Conservation (phyloP, 2,329 filamentous ascomycete genomes). For the Neofusicoccum ribis region DNA sequence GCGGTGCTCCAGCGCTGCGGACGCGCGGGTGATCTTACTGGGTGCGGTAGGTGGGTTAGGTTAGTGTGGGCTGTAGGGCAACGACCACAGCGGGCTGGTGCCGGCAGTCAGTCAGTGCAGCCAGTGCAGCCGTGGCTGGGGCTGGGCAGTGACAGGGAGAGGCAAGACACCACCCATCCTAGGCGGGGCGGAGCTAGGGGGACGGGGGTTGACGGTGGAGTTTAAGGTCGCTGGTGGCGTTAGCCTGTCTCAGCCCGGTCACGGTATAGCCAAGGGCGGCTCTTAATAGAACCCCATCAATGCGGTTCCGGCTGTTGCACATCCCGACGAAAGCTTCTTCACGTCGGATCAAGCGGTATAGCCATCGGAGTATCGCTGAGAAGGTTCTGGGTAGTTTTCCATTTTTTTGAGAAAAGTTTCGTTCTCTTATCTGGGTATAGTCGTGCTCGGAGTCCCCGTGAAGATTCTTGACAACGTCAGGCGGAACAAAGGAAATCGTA, state of each 20-base stretch:
- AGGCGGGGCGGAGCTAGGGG: not conserved
- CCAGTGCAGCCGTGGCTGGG: not conserved
- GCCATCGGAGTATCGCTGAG: not conserved
- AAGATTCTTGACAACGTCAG: not conserved
- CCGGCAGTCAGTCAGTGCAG: not conserved
- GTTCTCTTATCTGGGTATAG: not conserved
- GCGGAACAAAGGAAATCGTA: not conserved
- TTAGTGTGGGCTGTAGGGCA: not conserved
- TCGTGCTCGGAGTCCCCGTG: not conserved
- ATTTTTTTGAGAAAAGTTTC: not conserved
- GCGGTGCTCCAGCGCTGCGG: not conserved
- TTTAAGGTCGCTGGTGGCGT: not conserved
- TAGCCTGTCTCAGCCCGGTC: slow-evolving; percentile 16
- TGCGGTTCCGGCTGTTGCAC: not conserved
- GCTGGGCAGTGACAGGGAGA: not conserved
- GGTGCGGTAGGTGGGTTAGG: not conserved
- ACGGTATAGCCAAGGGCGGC: not conserved
- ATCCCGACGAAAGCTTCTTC: not conserved
- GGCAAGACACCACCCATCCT: not conserved
- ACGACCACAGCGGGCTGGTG: not conserved
- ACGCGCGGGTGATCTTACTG: slow-evolving; percentile 7
- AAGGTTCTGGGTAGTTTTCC: not conserved
- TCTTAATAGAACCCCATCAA: slow-evolving; percentile 13
- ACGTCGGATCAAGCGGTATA: not conserved
- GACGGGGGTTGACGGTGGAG: not conserved